phyloP scores from a whole-genome alignment of 768 basidiomycete species.

The Leccinum obscurum region DNA sequence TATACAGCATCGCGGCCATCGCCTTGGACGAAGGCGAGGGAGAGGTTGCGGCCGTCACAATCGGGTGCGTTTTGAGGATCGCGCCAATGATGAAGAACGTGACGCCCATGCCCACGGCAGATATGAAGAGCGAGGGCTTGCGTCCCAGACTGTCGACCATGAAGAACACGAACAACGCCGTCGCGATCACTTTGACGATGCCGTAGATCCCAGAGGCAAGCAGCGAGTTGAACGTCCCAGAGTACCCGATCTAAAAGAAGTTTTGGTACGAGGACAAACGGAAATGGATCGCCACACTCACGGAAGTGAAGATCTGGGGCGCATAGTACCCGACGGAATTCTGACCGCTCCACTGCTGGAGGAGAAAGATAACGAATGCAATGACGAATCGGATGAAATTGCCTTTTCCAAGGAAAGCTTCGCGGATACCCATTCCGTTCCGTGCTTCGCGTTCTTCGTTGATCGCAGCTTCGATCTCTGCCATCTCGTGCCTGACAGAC shows the following conservation, averaged over 20 bases:
- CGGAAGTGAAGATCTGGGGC: conserved; percentile 69
- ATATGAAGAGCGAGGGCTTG: conserved; percentile 68
- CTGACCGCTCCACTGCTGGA: conserved; percentile 86
- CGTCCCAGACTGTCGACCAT: conserved; percentile 69
- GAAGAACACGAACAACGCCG: conserved; percentile 64
- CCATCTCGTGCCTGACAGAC: conserved; percentile 58
- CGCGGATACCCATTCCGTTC: conserved; percentile 60
- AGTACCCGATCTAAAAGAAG: conserved; percentile 56
- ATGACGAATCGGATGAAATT: conserved; percentile 84
- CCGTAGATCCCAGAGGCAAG: conserved; percentile 74
- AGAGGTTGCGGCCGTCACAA: conserved; percentile 38
- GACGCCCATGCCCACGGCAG: conserved; percentile 75
- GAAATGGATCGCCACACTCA: conserved; percentile 29
- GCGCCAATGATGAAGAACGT: conserved; percentile 85
- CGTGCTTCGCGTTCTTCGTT: conserved; percentile 69
- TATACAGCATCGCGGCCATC: conserved; percentile 86
- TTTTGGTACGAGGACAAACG: background rate
- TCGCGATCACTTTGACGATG: conserved; percentile 68
- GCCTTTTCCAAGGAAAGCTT: conserved; percentile 80
- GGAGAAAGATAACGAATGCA: conserved; percentile 73
- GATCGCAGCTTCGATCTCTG: conserved; percentile 82
- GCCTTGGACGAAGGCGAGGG: conserved; percentile 60
- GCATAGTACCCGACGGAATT: conserved; percentile 81
- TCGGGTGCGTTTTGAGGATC: conserved; percentile 75
- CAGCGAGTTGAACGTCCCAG: conserved; percentile 55